Percentiles rank a stretch among this genome's conserved stretches.
Evolutionary conservation across 2,329 filamentous ascomycete genomes (phyloP).

Genomic region (Penicillium sp.): DNA sequence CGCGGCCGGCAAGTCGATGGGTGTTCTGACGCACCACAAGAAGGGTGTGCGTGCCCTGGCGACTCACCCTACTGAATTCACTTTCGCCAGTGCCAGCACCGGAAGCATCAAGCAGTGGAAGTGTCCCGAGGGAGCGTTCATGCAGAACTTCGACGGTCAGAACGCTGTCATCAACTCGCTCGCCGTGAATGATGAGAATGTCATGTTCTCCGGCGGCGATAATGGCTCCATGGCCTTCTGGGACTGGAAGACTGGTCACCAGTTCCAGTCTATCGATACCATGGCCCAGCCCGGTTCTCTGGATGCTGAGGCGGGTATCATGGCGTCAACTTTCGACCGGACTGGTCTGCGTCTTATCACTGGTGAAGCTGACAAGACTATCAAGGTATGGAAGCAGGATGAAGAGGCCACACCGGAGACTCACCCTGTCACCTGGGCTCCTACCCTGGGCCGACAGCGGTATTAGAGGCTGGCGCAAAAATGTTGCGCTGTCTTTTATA

Average conservation of each 20-base stretch:
- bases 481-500: neutral
- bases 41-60: slow-evolving; percentile 89
- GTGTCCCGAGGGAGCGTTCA: slow-evolving; percentile 95
- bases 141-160: slow-evolving; percentile 98
- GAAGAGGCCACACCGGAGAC: slow-evolving; percentile 87
- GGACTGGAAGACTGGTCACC: slow-evolving; percentile 97
- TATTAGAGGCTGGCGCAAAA: slow-evolving; percentile 54
- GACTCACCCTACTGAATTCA: slow-evolving; percentile 89
- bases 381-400: slow-evolving; percentile 97
- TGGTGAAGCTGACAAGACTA: slow-evolving; percentile 96
- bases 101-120: slow-evolving; percentile 99
- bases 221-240: slow-evolving; percentile 97
- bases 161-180: slow-evolving; percentile 96
- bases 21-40: slow-evolving; percentile 96
- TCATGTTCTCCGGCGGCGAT: slow-evolving; percentile 91
- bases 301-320: slow-evolving; percentile 91
- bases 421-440: slow-evolving; percentile 91
- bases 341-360: slow-evolving; percentile 89
- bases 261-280: slow-evolving; percentile 87
- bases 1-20: slow-evolving; percentile 94
- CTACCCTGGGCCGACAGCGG: slow-evolving; percentile 75
- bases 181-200: slow-evolving; percentile 90
- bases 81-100: slow-evolving; percentile 89
- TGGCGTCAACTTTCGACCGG: slow-evolving; percentile 89
- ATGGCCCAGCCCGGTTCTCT: slow-evolving; percentile 92